These are phyloP conservation scores for Cubamyces sp. DNA, from an alignment of 768 basidiomycete genomes.

Conservation along the genomic window DNA sequence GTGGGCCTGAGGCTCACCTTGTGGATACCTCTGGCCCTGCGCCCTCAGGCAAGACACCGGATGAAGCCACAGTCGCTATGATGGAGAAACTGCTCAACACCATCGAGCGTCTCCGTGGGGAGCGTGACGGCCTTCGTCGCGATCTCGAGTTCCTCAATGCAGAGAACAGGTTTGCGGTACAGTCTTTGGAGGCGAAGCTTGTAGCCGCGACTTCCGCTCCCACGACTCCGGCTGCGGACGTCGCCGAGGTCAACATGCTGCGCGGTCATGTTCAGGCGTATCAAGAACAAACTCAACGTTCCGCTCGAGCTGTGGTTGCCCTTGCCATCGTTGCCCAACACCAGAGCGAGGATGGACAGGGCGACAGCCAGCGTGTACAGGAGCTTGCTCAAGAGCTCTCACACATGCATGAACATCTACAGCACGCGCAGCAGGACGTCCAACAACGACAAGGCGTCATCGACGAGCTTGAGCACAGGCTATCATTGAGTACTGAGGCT, in stretches of 20 bases:
- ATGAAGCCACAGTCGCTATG: constrained; percentile 25
- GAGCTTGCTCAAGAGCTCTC: constrained; percentile 8
- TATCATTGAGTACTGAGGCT: constrained; percentile 16
- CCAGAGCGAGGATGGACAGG: background rate
- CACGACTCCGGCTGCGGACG: constrained; percentile 10
- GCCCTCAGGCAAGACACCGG: background rate
- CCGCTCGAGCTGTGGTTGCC: constrained; percentile 14
- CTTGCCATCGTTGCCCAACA: constrained; percentile 25
- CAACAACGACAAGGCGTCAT: constrained; percentile 10
- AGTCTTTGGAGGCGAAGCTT: constrained; percentile 59
- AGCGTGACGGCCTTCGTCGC: constrained; percentile 64
- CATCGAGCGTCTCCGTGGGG: constrained; percentile 66
- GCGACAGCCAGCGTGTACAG: background rate
- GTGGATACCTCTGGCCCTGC: constrained; percentile 3
- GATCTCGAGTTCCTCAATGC: constrained; percentile 69
- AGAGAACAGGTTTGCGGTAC: constrained; percentile 66
- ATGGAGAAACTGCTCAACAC: constrained; percentile 59
- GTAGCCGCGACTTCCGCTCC: constrained; percentile 29
- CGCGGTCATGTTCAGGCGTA: constrained; percentile 20
- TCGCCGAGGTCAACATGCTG: constrained; percentile 25
- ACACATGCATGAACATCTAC: background rate
- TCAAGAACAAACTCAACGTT: constrained; percentile 16
- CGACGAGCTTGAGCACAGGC: constrained; percentile 10
- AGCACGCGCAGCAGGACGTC: background rate
- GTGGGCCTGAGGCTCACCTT: constrained; percentile 22